phyloP scores from a whole-genome alignment of 78 protist genomes.

The Dictyostelium purpureum region DNA sequence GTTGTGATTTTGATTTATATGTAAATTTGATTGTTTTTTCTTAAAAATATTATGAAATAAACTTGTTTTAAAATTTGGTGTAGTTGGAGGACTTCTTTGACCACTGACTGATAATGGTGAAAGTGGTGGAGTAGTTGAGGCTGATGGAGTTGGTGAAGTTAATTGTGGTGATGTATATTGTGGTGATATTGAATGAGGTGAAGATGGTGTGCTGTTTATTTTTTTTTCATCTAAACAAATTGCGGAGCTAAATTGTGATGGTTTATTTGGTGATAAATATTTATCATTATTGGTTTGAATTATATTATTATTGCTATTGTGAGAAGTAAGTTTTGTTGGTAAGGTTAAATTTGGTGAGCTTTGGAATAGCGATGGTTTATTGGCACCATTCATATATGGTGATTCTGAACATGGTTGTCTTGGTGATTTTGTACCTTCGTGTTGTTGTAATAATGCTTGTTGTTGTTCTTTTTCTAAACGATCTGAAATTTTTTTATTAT shows the following conservation, averaged over 20 bases:
- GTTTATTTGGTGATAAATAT: background rate
- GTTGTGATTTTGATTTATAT: background rate
- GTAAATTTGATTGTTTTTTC: background rate
- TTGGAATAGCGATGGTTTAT: background rate
- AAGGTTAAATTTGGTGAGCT: slow-evolving; percentile 51
- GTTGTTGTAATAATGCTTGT: background rate
- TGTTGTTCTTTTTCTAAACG: slow-evolving; percentile 10
- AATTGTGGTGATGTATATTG: background rate
- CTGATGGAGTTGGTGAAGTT: background rate
- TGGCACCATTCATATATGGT: background rate
- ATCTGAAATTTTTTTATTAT: slow-evolving; percentile 12
- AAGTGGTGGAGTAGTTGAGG: background rate
- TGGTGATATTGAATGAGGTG: slow-evolving; percentile 2
- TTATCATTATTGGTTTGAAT: background rate
- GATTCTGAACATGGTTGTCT: background rate
- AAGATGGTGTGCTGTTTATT: background rate
- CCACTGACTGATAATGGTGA: slow-evolving; percentile 1
- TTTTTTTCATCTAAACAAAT: slow-evolving; percentile 14
- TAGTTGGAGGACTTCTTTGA: slow-evolving; percentile 33
- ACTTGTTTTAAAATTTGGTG: slow-evolving; percentile 26
- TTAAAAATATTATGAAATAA: slow-evolving; percentile 57
- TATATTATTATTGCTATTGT: background rate
- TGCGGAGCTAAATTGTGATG: background rate
- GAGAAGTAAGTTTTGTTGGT: background rate
- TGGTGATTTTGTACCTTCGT: background rate